phyloP scores from a whole-genome alignment of 2,329 filamentous ascomycete genomes.

The Neonectria faginata region DNA sequence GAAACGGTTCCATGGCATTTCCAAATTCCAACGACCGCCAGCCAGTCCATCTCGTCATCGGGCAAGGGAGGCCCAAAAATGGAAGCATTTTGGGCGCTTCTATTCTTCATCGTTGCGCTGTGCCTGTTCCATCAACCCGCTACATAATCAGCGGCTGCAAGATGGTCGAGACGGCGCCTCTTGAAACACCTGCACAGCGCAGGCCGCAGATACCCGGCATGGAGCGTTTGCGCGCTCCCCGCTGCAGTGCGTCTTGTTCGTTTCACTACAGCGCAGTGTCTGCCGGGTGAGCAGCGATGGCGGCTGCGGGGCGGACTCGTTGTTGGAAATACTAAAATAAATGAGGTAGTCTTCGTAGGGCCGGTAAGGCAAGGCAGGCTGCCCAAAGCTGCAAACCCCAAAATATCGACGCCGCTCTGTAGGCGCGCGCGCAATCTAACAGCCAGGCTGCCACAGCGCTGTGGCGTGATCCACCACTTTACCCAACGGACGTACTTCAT shows the following conservation, averaged over 20 bases:
- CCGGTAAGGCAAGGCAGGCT: too few relatives aligned
- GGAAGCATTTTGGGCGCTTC: constrained; percentile 15
- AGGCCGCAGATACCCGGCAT: constrained; percentile 1
- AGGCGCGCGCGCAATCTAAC: constrained; percentile 32
- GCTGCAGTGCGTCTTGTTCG: constrained; percentile 19
- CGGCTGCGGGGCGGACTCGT: not conserved
- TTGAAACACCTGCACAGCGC: constrained; percentile 37
- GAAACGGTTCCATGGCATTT: constrained; percentile 4
- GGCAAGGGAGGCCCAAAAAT: constrained; percentile 6
- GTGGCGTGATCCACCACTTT: not conserved
- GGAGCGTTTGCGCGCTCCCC: constrained; percentile 14
- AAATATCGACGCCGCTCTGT: constrained; percentile 2
- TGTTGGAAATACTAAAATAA: not conserved
- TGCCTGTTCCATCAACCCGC: constrained; percentile 33
- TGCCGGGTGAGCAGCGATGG: not conserved
- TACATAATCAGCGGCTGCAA: not conserved
- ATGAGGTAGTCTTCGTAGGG: too few relatives aligned
- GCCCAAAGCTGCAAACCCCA: constrained; percentile 8
- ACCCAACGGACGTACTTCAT: not conserved
- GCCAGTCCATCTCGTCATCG: constrained; percentile 7
- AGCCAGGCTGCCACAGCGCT: not conserved
- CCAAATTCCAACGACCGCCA: constrained; percentile 1
- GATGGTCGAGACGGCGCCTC: constrained; percentile 35
- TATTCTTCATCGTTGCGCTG: not conserved
- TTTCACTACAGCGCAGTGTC: constrained; percentile 20